phyloP scores from a whole-genome alignment of 768 basidiomycete species.

The Rhodotorula taiwanensis region DNA sequence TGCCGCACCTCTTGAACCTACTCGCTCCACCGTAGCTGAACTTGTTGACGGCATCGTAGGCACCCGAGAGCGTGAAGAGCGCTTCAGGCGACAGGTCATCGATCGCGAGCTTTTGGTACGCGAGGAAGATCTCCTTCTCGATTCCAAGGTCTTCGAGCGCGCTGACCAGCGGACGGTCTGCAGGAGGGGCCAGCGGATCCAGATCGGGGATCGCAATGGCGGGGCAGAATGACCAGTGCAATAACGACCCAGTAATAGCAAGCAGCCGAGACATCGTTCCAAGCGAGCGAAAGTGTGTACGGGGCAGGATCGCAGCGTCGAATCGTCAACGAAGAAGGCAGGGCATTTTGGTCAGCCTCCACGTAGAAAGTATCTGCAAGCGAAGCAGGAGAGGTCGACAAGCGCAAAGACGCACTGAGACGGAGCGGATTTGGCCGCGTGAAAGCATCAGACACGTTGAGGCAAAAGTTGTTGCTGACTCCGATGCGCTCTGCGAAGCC shows the following conservation, averaged over 20 bases:
- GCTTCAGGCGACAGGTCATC: slow-evolving; percentile 54
- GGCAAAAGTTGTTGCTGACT: neutral
- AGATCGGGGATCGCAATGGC: too few relatives aligned
- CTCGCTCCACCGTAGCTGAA: slow-evolving; percentile 51
- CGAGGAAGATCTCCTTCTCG: slow-evolving; percentile 54
- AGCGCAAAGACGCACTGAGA: slow-evolving; percentile 4
- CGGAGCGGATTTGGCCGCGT: neutral
- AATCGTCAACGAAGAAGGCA: too few relatives aligned
- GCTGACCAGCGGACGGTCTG: slow-evolving; percentile 24
- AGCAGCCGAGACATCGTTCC: too few relatives aligned
- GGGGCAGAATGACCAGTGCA: too few relatives aligned
- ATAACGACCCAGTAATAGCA: too few relatives aligned
- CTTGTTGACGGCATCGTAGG: slow-evolving; percentile 50
- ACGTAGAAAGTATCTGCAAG: too few relatives aligned
- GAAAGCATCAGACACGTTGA: slow-evolving; percentile 23
- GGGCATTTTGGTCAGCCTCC: too few relatives aligned
- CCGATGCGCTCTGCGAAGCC: neutral
- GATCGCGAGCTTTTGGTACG: slow-evolving; percentile 59
- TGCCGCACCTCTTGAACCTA: neutral
- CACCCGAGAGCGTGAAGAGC: slow-evolving; percentile 54
- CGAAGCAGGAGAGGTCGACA: too few relatives aligned
- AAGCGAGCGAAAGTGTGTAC: neutral
- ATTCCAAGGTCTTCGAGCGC: slow-evolving; percentile 65
- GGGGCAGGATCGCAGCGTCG: neutral
- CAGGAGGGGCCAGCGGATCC: too few relatives aligned